A percentile compares a stretch with the other conserved stretches of the same genome.
phyloP scores from a whole-genome alignment of 2,329 filamentous ascomycete genomes.

The Eutypella sp. region DNA sequence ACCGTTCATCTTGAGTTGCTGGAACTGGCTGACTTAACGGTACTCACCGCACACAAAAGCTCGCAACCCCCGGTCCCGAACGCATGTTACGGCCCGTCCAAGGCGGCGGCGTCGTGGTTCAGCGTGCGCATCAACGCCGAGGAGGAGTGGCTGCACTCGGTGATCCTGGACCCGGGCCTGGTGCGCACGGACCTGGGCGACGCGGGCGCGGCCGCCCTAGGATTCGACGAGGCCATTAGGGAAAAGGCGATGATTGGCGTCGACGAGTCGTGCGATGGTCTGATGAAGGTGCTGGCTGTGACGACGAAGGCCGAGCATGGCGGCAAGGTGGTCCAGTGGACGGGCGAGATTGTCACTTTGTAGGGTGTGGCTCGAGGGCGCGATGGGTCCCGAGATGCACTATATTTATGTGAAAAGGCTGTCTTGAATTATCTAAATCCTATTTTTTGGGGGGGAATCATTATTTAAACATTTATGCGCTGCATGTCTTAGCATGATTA shows the following conservation, averaged over 20 bases:
- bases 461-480: too few relatives aligned
- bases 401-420: too few relatives aligned
- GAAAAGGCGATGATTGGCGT: constrained; percentile 29
- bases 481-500: too few relatives aligned
- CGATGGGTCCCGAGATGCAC: too few relatives aligned
- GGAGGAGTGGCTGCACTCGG: constrained; percentile 27
- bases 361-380: too few relatives aligned
- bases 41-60: constrained; percentile 7
- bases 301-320: constrained; percentile 12
- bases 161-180: constrained; percentile 30
- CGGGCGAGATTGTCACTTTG: too few relatives aligned
- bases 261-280: constrained; percentile 28
- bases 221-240: constrained; percentile 27
- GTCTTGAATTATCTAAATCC: too few relatives aligned
- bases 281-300: constrained; percentile 19
- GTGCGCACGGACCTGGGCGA: constrained; percentile 39
- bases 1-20: background rate
- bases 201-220: constrained; percentile 24
- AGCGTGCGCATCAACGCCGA: constrained; percentile 27
- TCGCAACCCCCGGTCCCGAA: constrained; percentile 21
- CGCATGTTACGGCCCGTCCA: constrained; percentile 39
- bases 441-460: too few relatives aligned
- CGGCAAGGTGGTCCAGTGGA: constrained; percentile 12
- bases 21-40: background rate
- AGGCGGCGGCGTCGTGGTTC: constrained; percentile 31